Base-by-base conservation (phyloP, 1,284 basidiomycete species). In the Xerocomus minutiporus region DNA sequence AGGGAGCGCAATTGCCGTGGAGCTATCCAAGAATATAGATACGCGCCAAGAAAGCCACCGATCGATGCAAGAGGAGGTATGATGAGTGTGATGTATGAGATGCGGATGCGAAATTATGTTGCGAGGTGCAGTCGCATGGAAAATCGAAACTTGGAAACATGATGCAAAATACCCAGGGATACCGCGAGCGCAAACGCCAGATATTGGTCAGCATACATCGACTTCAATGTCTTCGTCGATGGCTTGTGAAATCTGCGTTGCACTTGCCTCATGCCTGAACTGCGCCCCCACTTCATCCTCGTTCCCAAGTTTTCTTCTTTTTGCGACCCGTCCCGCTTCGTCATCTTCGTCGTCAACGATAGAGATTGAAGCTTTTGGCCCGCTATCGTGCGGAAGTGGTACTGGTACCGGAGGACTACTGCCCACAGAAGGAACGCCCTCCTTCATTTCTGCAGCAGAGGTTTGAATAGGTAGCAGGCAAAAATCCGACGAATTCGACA, bases 291-390 rank as follows among this genome's bases (percentile, higher is more conserved):
- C 8, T 8, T 45, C 51, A 28, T 7, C 29, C 17, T 51, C 43
- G 34, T 50, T 45, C 7, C 39, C 55, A 23, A 76, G 57, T 46
- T 67, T 71, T 59, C 83, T 74, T 60, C 76, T 78, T 71, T 86
- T 86, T 48, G 70, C 59, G 17, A 71, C 74, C 46, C 79, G 83
- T 28, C 74, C 75, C 23, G 80, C 78, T 31, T 77, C 79, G 23
- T 79, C 57, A 52, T 72, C 82, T 34, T 82, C 81, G 54, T 84
- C 83, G 48, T 82, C 80, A 38, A 83, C 73, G 31, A 83, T 67
- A 49, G 83, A 74, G 43, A 75, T 75, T 43, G 73, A 74, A 39
- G 70, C 77, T 26, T 73, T 72, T 40, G 70, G 59, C 54, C 73
- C 66, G 46, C 62, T 59, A 43, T 59, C 36, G 42, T 60, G 60